Evolutionary conservation across 768 basidiomycete genomes (phyloP).

Genomic region (Cyclocybe aegerita): DNA sequence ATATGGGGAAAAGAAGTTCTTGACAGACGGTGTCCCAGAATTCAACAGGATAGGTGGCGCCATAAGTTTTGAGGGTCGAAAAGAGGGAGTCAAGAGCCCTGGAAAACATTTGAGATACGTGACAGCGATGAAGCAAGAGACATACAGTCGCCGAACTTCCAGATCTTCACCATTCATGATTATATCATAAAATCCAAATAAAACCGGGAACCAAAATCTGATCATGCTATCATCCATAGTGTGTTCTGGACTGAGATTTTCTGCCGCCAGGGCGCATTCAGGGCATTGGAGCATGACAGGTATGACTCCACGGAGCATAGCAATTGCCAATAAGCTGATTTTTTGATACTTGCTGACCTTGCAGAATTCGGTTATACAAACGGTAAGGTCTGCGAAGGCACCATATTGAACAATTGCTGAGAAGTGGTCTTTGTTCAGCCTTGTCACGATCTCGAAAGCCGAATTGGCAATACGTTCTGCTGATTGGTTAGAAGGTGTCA

Average conservation of each 20-base stretch:
- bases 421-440: constrained; percentile 90
- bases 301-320: constrained; percentile 92
- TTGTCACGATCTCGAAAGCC: constrained; percentile 94
- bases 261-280: constrained; percentile 47
- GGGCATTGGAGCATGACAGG: constrained; percentile 87
- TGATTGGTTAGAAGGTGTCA: not conserved
- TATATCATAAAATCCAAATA: constrained; percentile 99
- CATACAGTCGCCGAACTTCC: constrained; percentile 94
- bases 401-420: constrained; percentile 88
- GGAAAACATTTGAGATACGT: constrained; percentile 6
- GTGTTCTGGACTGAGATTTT: constrained; percentile 26
- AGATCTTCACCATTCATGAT: constrained; percentile 99
- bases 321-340: constrained; percentile 93
- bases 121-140: constrained; percentile 9
- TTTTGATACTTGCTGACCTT: constrained; percentile 99
- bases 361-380: constrained; percentile 98
- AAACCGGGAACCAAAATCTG: constrained; percentile 93
- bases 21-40: constrained; percentile 99
- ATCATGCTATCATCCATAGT: constrained; percentile 84
- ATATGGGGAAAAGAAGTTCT: constrained; percentile 97
- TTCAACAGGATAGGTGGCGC: constrained; percentile 78
- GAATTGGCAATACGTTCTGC: constrained; percentile 88
- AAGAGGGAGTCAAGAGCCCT: constrained; percentile 98
- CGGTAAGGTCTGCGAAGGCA: constrained; percentile 92
- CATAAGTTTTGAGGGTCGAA: constrained; percentile 88